phyloP scores from a whole-genome alignment of 108 stramenopile species.

The Poteriospumella lacustris region DNA sequence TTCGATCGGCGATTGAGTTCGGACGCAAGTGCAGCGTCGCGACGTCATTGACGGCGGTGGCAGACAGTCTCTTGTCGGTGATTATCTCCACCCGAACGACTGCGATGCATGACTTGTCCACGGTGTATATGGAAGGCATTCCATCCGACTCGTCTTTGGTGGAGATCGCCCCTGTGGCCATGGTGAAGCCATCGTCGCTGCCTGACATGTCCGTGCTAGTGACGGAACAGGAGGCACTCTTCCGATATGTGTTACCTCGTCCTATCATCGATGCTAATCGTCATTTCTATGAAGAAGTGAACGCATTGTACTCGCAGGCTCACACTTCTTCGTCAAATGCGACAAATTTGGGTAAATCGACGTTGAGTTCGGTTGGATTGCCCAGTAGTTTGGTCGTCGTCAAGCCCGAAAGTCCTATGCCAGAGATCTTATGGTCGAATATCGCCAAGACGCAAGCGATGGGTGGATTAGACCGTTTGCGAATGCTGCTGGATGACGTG shows the following conservation, averaged over 20 bases:
- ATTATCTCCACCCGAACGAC: neutral
- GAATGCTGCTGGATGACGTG: neutral
- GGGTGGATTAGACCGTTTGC: neutral
- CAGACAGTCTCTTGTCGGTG: neutral
- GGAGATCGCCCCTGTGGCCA: neutral
- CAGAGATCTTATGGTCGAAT: conserved; percentile 18
- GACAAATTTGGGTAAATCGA: neutral
- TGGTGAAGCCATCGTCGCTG: conserved; percentile 10
- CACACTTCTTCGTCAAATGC: neutral
- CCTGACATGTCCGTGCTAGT: neutral
- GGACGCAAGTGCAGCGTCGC: neutral
- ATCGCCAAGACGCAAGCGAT: neutral
- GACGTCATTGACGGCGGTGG: neutral
- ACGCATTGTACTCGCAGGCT: neutral
- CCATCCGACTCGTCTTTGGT: neutral
- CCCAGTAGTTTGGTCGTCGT: conserved; percentile 15
- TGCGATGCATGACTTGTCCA: neutral
- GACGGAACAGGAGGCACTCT: neutral
- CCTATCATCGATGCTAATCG: neutral
- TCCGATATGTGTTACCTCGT: neutral
- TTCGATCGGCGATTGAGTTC: neutral
- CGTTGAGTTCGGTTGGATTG: conserved; percentile 5
- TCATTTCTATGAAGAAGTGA: neutral
- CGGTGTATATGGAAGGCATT: conserved; percentile 19
- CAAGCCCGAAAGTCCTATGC: neutral